Conservation (phyloP, 106 monocot genomes). For the Dendrobium officinale region DNA sequence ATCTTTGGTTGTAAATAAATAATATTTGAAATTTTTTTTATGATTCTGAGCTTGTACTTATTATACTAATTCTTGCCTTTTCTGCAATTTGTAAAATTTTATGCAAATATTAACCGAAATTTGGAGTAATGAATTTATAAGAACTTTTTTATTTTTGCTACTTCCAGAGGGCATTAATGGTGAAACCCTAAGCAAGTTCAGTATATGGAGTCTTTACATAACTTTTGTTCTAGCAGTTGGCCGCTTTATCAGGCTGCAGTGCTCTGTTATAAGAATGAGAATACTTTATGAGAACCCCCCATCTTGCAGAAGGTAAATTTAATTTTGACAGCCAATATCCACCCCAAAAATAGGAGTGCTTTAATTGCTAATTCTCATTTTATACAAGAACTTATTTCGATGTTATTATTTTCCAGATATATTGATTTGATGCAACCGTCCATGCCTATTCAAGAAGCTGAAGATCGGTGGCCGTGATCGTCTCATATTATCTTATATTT, state of each 20-base stretch:
- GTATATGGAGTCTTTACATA: slow-evolving; percentile 7
- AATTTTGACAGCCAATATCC: neutral
- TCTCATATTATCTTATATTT: no score
- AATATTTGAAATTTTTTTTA: neutral
- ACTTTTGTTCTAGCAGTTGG: slow-evolving; percentile 14
- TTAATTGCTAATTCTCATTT: neutral
- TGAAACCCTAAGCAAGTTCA: slow-evolving; percentile 11
- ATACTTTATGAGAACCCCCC: slow-evolving; percentile 98
- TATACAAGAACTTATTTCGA: neutral
- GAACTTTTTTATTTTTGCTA: neutral
- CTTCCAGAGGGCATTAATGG: neutral
- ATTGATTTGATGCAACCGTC: no score
- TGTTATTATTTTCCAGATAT: neutral
- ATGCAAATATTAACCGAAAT: neutral
- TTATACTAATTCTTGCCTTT: neutral
- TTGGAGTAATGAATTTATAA: neutral
- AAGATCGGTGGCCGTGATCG: no score
- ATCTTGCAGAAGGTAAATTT: slow-evolving; percentile 78
- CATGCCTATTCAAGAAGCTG: no score
- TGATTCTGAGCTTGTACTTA: neutral
- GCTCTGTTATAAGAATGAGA: slow-evolving; percentile 94
- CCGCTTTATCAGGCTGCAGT: slow-evolving; percentile 38
- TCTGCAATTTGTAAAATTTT: neutral
- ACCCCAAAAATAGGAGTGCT: neutral
- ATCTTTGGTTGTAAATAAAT: neutral